These are phyloP conservation scores for Suillus luteus DNA, from an alignment of 768 basidiomycete species.

Conservation along the genomic window DNA sequence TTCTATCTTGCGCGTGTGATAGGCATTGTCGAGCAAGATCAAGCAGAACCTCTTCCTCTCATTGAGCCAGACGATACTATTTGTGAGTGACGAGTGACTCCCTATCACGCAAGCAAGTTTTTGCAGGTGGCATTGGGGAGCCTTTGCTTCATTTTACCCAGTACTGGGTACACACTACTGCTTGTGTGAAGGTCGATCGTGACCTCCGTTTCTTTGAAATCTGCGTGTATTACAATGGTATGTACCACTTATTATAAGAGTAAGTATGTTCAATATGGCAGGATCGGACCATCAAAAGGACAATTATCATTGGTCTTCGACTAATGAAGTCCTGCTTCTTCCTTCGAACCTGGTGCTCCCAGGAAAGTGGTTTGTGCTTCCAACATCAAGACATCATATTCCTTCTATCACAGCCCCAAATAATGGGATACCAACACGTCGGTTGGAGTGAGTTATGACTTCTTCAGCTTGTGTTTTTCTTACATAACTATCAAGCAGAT, in stretches of 20 bases:
- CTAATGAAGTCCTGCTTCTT: slow-evolving; percentile 49
- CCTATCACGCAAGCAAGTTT: neutral
- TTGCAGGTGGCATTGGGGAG: neutral
- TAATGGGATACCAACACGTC: slow-evolving; percentile 48
- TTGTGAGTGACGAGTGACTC: neutral
- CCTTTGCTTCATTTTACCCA: neutral
- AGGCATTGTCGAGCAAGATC: neutral
- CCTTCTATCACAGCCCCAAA: slow-evolving; percentile 41
- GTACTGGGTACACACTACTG: neutral
- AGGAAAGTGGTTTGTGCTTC: slow-evolving; percentile 50
- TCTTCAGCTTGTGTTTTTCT: slow-evolving; percentile 1
- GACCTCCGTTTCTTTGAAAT: slow-evolving; percentile 41
- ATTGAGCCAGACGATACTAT: neutral
- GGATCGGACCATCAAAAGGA: slow-evolving; percentile 40
- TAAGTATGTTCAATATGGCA: slow-evolving; percentile 6
- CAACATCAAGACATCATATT: neutral
- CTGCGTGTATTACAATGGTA: slow-evolving; percentile 49
- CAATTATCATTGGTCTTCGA: slow-evolving; percentile 54
- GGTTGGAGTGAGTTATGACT: slow-evolving; percentile 48
- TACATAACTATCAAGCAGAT: neutral
- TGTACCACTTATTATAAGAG: neutral
- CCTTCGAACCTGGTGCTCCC: slow-evolving; percentile 58
- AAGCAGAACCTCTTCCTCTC: neutral
- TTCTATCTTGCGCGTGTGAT: no score
- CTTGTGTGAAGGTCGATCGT: slow-evolving; percentile 39